Base-by-base conservation (phyloP, 1,284 basidiomycete species). In the Ganoderma multipileum region DNA sequence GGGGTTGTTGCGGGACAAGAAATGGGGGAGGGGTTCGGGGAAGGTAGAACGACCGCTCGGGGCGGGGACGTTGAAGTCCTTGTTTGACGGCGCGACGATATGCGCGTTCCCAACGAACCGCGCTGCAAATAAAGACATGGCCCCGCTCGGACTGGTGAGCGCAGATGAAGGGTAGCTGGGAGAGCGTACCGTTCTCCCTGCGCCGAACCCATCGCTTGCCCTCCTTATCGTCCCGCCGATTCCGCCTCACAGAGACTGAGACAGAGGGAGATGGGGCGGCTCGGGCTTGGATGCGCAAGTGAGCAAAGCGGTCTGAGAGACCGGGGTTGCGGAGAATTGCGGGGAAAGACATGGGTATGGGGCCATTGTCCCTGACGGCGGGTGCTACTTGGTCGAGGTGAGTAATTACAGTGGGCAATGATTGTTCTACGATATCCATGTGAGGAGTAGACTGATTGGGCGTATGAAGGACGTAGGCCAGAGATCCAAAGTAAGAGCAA, bases 141-240 rank as follows among this genome's bases (percentile, higher is more conserved):
- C 8, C n/a, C 72, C 33, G 44, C 11, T 16, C 36, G 47, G 23
- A 23, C 26, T 30, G 60, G 65, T 61, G 54, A 62, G 63, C 60
- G 57, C 23, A 26, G 61, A 47, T 18, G 33, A 33, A 18, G 38
- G 23, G 36, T 16, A 36, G 42, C 20, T 5, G 59, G 30, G 12
- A 61, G 18, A 26, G 79, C 85, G 63, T 54, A 93, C 92, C 89
- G 70, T 95, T 95, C 74, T 94, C 92, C 76, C 88, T 91, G 41
- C 93, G 85, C 72, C 91, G 81, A 7, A 89, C 79, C 88, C 90
- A 92, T 30, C 91, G 89, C 79, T 91, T 94, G 50, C 93, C 93
- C 72, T 92, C 90, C 68, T 88, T 89, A 59, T 89, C 88, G 61
- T 87, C 86, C 44, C 80, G 69, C 63, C 79, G 81, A 63, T 73